phyloP scores from a whole-genome alignment of 306 rosid genomes.

The Ammopiptanthus mongolicus region DNA sequence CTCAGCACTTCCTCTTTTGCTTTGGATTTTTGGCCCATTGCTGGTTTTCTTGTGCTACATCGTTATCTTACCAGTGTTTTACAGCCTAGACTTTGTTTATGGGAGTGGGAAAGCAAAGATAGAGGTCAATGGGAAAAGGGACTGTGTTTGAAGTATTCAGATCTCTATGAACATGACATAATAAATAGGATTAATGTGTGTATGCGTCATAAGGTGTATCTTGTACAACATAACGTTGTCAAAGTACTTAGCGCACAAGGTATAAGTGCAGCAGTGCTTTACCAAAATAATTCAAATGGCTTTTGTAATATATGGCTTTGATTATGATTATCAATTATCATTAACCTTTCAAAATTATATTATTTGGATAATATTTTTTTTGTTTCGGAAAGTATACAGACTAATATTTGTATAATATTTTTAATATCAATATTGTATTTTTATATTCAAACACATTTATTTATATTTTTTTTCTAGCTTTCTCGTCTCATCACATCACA shows the following conservation, averaged over 20 bases:
- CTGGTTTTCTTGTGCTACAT: slow-evolving; percentile 52
- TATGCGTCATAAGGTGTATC: background rate
- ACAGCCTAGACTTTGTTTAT: slow-evolving; percentile 58
- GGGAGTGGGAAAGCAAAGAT: background rate
- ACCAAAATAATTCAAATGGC: background rate
- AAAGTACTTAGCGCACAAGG: background rate
- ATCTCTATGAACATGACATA: background rate
- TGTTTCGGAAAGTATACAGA: too few species aligned
- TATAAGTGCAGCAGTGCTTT: background rate
- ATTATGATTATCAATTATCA: slow-evolving; percentile 6
- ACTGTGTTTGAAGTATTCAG: slow-evolving; percentile 9
- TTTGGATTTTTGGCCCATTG: slow-evolving; percentile 83
- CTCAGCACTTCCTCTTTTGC: slow-evolving; percentile 58
- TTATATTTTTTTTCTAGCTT: too few species aligned
- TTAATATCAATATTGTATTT: too few species aligned
- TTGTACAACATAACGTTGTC: slow-evolving; percentile 8
- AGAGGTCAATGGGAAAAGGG: slow-evolving; percentile 2
- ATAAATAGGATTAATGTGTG: background rate
- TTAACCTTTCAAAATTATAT: background rate
- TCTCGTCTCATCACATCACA: too few species aligned
- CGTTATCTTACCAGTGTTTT: slow-evolving; percentile 61
- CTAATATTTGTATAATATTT: too few species aligned
- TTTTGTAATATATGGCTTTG: slow-evolving; percentile 3
- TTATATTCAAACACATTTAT: too few species aligned
- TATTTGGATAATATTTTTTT: too few species aligned